A percentile compares a stretch with the other conserved stretches of the same genome.
Conservation (phyloP, 1,284 basidiomycete genomes). For the Cryptococcus sp. region DNA sequence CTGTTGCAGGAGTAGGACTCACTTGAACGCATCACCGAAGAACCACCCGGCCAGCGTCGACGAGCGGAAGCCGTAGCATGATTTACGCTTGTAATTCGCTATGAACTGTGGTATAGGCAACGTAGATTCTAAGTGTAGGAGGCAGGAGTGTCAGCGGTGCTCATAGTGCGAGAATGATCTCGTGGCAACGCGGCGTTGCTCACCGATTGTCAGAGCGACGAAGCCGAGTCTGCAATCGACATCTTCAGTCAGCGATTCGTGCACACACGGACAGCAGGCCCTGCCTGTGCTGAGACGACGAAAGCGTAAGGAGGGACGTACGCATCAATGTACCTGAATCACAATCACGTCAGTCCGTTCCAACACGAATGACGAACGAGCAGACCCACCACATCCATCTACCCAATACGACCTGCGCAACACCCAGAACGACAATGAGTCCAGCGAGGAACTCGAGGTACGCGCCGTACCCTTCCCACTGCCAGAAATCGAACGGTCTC, state of each 20-base stretch:
- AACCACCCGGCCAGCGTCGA: constrained; percentile 56
- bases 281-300: neutral
- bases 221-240: constrained; percentile 54
- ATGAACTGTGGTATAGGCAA: constrained; percentile 59
- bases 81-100: constrained; percentile 55
- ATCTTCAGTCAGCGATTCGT: constrained; percentile 22
- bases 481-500: constrained; percentile 56
- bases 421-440: constrained; percentile 50
- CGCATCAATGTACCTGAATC: constrained; percentile 47
- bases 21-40: constrained; percentile 55
- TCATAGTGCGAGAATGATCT: neutral
- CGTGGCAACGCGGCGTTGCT: neutral
- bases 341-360: neutral
- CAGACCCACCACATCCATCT: constrained; percentile 45
- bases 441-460: constrained; percentile 58
- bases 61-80: constrained; percentile 57
- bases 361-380: neutral
- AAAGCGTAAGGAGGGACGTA: constrained; percentile 37
- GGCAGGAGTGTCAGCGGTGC: neutral
- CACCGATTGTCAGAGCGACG: constrained; percentile 56
- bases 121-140: constrained; percentile 51
- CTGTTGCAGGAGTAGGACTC: constrained; percentile 4
- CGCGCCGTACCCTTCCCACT: constrained; percentile 52
- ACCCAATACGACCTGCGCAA: constrained; percentile 46
- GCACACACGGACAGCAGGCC: neutral